Conservation (phyloP, 768 basidiomycete species). For the Amanita pseudoporphyria region DNA sequence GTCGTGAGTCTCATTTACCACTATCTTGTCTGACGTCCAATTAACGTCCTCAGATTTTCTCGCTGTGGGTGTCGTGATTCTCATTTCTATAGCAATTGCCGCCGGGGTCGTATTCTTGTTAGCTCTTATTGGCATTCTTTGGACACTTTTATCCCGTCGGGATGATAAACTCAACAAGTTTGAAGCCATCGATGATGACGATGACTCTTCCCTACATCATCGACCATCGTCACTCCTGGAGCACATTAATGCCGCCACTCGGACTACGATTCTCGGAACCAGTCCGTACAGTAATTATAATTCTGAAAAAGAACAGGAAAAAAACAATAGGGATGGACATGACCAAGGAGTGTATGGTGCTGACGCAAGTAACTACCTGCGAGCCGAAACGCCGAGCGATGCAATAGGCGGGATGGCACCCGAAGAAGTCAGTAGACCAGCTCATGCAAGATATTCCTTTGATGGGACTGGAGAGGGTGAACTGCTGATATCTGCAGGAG, state of each 20-base stretch:
- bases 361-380: constrained; percentile 68
- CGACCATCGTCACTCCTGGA: constrained; percentile 83
- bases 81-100: constrained; percentile 95
- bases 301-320: constrained; percentile 50
- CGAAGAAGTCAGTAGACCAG: constrained; percentile 65
- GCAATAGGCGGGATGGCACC: constrained; percentile 51
- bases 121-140: constrained; percentile 75
- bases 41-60: constrained; percentile 54
- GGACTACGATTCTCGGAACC: constrained; percentile 68
- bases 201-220: constrained; percentile 68
- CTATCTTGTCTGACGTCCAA: constrained; percentile 10
- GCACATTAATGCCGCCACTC: constrained; percentile 86
- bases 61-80: constrained; percentile 86
- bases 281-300: constrained; percentile 28
- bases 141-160: constrained; percentile 78
- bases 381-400: constrained; percentile 77
- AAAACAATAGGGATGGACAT: constrained; percentile 22
- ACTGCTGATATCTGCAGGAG: constrained; percentile 55
- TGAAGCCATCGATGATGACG: constrained; percentile 56
- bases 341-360: constrained; percentile 57
- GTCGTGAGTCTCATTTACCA: constrained; percentile 29
- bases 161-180: constrained; percentile 64
- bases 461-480: constrained; percentile 76
- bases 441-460: constrained; percentile 77
- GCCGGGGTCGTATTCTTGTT: constrained; percentile 89